phyloP scores from a whole-genome alignment of 129 eudicot species.

The carrot (Daucus carota) region DH1_v3.0 NC_030385.2:38304501-38305000 shows the following conservation, averaged over 20 bases:
- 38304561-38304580: slow-evolving; percentile 26
- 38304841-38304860: not conserved
- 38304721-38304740: slow-evolving; percentile 57
- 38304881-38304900: not conserved
- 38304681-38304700: slow-evolving; percentile 38
- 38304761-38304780: slow-evolving; percentile 88
- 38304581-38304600: slow-evolving; percentile 36
- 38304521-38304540: slow-evolving; percentile 71
- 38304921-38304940: not conserved
- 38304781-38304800: slow-evolving; percentile 44
- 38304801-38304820: not conserved
- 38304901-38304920: not conserved
- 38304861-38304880: not conserved
- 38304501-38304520: slow-evolving; percentile 65
- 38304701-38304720: slow-evolving; percentile 21
- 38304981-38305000: not conserved
- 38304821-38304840: not conserved
- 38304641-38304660: slow-evolving; percentile 57
- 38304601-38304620: slow-evolving; percentile 49
- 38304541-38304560: slow-evolving; percentile 44
- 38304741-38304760: slow-evolving; percentile 67
- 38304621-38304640: slow-evolving; percentile 58
- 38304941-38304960: not conserved
- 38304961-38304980: not conserved
- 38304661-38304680: slow-evolving; percentile 40